Evolutionary conservation across 208 protist genomes (phyloP).

Genomic region (Kentomonas sorsogonicus): DNA sequence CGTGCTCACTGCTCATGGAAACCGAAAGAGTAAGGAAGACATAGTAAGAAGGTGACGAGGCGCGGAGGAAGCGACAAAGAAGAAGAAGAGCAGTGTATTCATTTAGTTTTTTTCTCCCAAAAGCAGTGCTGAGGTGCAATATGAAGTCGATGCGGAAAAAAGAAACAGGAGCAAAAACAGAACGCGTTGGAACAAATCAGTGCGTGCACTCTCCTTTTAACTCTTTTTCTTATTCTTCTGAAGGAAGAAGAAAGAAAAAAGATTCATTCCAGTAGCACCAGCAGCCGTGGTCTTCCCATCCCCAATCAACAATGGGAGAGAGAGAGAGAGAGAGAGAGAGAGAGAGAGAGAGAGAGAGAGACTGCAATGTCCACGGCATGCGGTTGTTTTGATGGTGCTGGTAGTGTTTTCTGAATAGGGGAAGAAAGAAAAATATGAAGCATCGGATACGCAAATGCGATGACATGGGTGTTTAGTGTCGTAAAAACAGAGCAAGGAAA

Average conservation of each 20-base stretch:
- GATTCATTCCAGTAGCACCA: not conserved
- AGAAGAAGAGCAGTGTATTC: no score
- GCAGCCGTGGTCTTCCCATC: not conserved
- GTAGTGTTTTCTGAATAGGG: not conserved
- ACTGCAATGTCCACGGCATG: no score
- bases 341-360: constrained; percentile 12
- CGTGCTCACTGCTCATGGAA: no score
- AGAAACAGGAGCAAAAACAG: not conserved
- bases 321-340: constrained; percentile 6
- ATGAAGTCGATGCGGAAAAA: not conserved
- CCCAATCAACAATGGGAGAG: constrained; percentile 8
- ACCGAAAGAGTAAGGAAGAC: no score
- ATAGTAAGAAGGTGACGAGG: no score
- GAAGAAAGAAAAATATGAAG: not conserved
- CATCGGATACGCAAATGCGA: not conserved
- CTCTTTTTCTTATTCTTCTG: constrained; percentile 5
- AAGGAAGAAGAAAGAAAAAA: constrained; percentile 21
- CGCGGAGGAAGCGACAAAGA: no score
- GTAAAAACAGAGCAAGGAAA: no score
- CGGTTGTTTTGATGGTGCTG: no score
- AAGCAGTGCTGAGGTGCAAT: no score
- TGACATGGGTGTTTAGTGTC: not conserved
- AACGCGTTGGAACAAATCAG: not conserved
- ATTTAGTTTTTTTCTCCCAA: no score
- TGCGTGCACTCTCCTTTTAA: not conserved